A percentile compares a stretch with the other conserved stretches of the same genome.
Conservation (phyloP, 257 asterid genomes). For the Oldenlandia corymbosa region DNA sequence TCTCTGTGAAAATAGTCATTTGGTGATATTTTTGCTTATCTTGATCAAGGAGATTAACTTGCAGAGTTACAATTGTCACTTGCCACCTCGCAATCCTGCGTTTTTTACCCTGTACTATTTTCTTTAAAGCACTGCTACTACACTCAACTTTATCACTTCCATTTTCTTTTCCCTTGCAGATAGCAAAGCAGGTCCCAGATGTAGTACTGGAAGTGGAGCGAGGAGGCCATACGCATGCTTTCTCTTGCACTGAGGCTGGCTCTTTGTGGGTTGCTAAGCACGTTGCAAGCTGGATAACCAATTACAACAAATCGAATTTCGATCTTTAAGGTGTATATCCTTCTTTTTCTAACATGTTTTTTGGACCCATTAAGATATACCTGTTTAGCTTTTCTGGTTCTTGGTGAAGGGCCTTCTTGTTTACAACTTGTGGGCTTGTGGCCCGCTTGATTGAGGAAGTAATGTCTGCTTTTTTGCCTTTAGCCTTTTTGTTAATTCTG, state of each 20-base stretch:
- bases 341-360: not conserved
- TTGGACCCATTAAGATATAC: not conserved
- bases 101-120: not conserved
- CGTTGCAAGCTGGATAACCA: constrained; percentile 50
- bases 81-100: no score
- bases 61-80: not conserved
- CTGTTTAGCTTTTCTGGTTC: not conserved
- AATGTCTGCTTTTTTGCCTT: no score
- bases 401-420: not conserved
- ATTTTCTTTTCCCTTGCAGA: constrained; percentile 32
- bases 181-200: constrained; percentile 46
- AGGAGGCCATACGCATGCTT: constrained; percentile 68
- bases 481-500: no score
- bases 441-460: not conserved
- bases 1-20: no score
- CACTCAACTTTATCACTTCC: no score
- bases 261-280: constrained; percentile 70
- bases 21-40: not conserved
- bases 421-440: not conserved
- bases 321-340: constrained; percentile 1
- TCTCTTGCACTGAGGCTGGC: constrained; percentile 80
- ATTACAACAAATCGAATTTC: constrained; percentile 10
- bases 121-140: not conserved
- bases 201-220: constrained; percentile 43
- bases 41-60: not conserved